Evolutionary conservation across 2,329 filamentous ascomycete species (phyloP).

Genomic region (Fusarium multiceps): DNA sequence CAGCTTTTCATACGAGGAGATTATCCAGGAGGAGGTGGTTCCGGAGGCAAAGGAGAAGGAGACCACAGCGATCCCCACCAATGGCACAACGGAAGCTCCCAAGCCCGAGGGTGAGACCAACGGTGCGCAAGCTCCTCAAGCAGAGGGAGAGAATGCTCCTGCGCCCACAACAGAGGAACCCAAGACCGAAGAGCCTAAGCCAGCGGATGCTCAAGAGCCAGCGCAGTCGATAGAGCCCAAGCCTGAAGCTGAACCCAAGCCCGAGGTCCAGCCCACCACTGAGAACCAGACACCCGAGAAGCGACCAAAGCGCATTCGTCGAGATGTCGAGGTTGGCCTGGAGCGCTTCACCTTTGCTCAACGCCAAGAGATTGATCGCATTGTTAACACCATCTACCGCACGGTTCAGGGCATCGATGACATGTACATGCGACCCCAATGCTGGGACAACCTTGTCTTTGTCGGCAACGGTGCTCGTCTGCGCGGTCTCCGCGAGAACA

Average conservation of each 20-base stretch:
- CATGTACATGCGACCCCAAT: conserved; percentile 81
- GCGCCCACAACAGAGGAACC: conserved; percentile 1
- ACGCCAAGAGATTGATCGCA: conserved; percentile 80
- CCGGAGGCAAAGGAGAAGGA: conserved; percentile 50
- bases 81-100: conserved; percentile 33
- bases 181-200: conserved; percentile 43
- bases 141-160: conserved; percentile 13
- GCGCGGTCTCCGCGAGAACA: conserved; percentile 87
- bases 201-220: conserved; percentile 40
- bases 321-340: conserved; percentile 79
- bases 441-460: conserved; percentile 93
- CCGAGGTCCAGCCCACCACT: conserved; percentile 38
- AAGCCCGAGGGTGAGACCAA: conserved; percentile 30
- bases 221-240: conserved; percentile 36
- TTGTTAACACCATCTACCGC: conserved; percentile 85
- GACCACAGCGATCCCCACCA: conserved; percentile 20
- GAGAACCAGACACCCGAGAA: conserved; percentile 54
- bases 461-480: conserved; percentile 85
- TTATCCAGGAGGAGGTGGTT: conserved; percentile 65
- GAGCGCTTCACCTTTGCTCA: conserved; percentile 79
- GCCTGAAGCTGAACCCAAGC: conserved; percentile 31
- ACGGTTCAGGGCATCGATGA: conserved; percentile 86
- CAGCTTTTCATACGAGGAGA: conserved; percentile 79
- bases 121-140: conserved; percentile 22
- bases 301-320: conserved; percentile 67